Evolutionary conservation across 176 grass and related monocot genomes (phyloP).

Genomic region (Lolium perenne): DNA sequence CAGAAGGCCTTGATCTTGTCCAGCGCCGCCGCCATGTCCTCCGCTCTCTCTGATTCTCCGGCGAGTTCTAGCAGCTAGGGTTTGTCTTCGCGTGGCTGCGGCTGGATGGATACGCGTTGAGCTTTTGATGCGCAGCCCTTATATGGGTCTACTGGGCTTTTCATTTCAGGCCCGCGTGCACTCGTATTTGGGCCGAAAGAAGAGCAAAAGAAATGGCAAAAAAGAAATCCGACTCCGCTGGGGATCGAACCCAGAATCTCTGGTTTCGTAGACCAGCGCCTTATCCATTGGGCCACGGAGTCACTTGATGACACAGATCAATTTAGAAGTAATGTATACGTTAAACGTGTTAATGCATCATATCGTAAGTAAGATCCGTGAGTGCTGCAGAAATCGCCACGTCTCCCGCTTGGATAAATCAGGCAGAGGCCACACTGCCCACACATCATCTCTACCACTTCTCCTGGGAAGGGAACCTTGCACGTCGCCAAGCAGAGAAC

Average conservation of each 20-base stretch:
- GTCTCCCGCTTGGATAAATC: constrained; percentile 12
- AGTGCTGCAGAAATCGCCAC: background rate
- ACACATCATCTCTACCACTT: background rate
- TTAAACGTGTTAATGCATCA: background rate
- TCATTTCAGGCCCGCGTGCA: background rate
- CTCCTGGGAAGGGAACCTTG: background rate
- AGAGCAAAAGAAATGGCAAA: background rate
- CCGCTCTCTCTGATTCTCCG: background rate
- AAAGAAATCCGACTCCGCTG: constrained; percentile 47
- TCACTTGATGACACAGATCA: background rate
- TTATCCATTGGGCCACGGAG: constrained; percentile 98
- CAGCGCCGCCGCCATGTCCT: constrained; percentile 40
- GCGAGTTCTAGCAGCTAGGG: constrained; percentile 27
- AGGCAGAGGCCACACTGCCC: background rate
- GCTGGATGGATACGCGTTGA: background rate
- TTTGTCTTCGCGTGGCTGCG: constrained; percentile 22
- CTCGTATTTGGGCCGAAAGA: background rate
- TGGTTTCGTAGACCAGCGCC: constrained; percentile 98
- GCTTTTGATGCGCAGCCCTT: background rate
- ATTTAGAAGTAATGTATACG: fast-evolving
- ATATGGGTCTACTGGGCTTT: background rate
- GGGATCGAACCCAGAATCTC: constrained; percentile 99
- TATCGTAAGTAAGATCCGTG: background rate
- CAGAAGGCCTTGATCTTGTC: constrained; percentile 41
- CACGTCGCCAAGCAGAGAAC: background rate